Evolutionary conservation across 1,284 basidiomycete genomes (phyloP).

Genomic region (Ceratobasidium sp.): DNA sequence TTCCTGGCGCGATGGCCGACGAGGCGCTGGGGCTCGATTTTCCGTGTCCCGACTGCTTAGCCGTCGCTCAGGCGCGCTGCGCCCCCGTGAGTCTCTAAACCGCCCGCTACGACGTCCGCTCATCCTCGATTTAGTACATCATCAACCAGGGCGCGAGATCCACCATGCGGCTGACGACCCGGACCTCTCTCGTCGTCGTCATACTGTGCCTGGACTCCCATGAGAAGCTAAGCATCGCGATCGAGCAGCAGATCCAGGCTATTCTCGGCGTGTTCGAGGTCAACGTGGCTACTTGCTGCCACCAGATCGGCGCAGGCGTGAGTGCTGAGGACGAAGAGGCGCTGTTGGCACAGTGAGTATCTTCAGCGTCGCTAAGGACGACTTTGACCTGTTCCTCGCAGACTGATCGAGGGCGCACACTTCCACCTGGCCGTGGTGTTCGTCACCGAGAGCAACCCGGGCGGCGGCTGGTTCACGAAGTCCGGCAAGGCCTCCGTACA

Average conservation of each 20-base stretch:
- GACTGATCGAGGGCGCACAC: not conserved
- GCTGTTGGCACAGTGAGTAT: not conserved
- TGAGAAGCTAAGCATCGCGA: not conserved
- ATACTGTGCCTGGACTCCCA: not conserved
- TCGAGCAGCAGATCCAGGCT: not conserved
- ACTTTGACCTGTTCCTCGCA: not conserved
- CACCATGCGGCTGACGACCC: not conserved
- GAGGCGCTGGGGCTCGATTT: too few species aligned
- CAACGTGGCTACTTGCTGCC: slow-evolving; percentile 2
- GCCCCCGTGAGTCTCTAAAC: too few species aligned
- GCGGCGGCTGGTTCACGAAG: not conserved
- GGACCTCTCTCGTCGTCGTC: not conserved
- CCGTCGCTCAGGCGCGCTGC: too few species aligned
- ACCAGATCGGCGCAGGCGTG: not conserved
- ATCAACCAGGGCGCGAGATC: slow-evolving; percentile 6
- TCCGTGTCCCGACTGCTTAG: too few species aligned
- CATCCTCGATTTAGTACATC: not conserved
- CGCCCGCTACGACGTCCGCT: too few species aligned
- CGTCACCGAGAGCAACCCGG: slow-evolving; percentile 16
- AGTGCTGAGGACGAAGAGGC: not conserved
- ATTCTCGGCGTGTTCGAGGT: not conserved
- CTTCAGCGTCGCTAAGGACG: too few species aligned
- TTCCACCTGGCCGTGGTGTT: slow-evolving; percentile 21
- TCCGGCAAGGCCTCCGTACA: not conserved
- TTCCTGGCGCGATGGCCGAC: not conserved